Evolutionary conservation across 2,329 filamentous ascomycete genomes (phyloP).

Genomic region (Fusarium sp.): DNA sequence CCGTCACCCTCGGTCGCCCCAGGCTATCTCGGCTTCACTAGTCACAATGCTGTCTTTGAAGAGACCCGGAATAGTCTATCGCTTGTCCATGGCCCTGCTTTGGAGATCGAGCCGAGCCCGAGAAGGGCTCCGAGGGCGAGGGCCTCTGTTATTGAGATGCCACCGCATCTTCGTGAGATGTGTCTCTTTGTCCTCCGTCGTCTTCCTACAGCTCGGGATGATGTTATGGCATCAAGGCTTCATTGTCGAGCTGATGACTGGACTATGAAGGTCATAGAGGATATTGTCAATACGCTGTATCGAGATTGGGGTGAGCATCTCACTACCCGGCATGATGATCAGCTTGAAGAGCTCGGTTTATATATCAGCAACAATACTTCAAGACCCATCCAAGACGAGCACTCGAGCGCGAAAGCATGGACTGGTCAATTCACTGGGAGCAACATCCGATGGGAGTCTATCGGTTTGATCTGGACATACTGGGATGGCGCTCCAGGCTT

Average conservation of each 20-base stretch:
- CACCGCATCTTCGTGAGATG: conserved; percentile 52
- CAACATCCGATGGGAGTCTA: conserved; percentile 59
- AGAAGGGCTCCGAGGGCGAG: conserved; percentile 12
- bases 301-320: conserved; percentile 51
- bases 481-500: conserved; percentile 25
- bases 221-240: conserved; percentile 42
- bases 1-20: conserved; percentile 38
- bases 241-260: conserved; percentile 51
- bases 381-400: conserved; percentile 53
- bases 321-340: conserved; percentile 37
- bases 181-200: conserved; percentile 55
- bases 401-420: conserved; percentile 55
- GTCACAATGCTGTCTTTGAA: conserved; percentile 58
- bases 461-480: conserved; percentile 56
- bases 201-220: conserved; percentile 48
- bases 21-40: conserved; percentile 62
- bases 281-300: conserved; percentile 53
- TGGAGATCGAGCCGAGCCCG: conserved; percentile 23
- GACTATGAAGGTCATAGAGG: conserved; percentile 48
- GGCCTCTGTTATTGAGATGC: conserved; percentile 38
- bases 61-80: conserved; percentile 58
- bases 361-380: conserved; percentile 56
- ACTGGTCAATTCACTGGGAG: conserved; percentile 55
- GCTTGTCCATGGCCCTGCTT: conserved; percentile 47
- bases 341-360: conserved; percentile 55